phyloP scores from a whole-genome alignment of 23 red algal species.

The Pyropia haitanensis region DNA sequence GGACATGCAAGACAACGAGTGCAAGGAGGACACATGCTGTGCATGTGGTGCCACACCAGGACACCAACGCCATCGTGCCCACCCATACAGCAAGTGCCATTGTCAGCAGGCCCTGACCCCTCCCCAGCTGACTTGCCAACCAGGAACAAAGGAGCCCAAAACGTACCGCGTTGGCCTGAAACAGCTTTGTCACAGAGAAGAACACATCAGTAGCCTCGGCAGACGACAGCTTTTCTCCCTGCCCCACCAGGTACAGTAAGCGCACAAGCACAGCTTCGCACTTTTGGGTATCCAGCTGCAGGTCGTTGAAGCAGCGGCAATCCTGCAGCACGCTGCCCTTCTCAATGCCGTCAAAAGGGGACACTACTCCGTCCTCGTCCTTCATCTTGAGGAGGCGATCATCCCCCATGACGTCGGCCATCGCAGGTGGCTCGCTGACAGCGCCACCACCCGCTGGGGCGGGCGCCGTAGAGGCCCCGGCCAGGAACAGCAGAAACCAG shows the following conservation, averaged over 20 bases:
- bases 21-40: too few species aligned
- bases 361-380: constrained; percentile 77
- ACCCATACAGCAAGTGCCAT: not conserved
- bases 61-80: too few species aligned
- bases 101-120: not conserved
- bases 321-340: constrained; percentile 93
- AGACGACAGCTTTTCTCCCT: constrained; percentile 68
- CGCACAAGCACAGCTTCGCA: constrained; percentile 88
- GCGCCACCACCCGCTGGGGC: too few species aligned
- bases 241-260: constrained; percentile 82
- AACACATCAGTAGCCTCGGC: constrained; percentile 84
- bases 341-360: constrained; percentile 87
- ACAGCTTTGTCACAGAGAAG: constrained; percentile 96
- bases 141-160: not conserved
- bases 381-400: constrained; percentile 60
- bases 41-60: too few species aligned
- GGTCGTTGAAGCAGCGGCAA: constrained; percentile 93
- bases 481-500: too few species aligned
- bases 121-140: not conserved
- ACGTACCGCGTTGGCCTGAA: constrained; percentile 49
- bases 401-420: constrained; percentile 65
- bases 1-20: too few species aligned
- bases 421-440: constrained; percentile 1
- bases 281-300: constrained; percentile 49
- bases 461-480: too few species aligned